Evolutionary conservation across 371 early-diverging fungal species (phyloP).

Genomic region (Rhizopus stolonifer): DNA sequence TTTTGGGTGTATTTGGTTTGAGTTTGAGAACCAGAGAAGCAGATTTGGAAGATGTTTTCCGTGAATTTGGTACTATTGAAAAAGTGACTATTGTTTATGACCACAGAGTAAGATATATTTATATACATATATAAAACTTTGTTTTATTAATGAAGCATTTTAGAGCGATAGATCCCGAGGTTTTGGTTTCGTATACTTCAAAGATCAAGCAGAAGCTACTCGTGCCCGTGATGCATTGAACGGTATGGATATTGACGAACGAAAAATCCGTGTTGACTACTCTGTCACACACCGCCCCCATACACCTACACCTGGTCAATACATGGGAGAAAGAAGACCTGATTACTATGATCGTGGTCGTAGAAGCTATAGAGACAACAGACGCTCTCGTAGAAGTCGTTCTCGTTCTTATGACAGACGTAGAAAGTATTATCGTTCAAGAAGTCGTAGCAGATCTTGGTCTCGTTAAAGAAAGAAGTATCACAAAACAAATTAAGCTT

Average conservation of each 20-base stretch:
- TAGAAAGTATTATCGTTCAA: constrained; percentile 35
- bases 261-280: constrained; percentile 79
- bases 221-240: constrained; percentile 72
- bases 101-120: constrained; percentile 45
- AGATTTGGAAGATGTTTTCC: constrained; percentile 71
- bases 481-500: background rate
- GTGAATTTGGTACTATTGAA: constrained; percentile 62
- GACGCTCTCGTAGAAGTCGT: constrained; percentile 26
- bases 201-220: constrained; percentile 71
- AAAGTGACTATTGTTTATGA: constrained; percentile 62
- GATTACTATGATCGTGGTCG: constrained; percentile 22
- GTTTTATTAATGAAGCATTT: background rate
- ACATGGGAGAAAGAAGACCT: constrained; percentile 58
- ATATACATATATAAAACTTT: background rate
- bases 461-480: constrained; percentile 25
- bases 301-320: constrained; percentile 69
- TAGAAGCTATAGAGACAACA: constrained; percentile 3
- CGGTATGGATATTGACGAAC: constrained; percentile 62
- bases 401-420: constrained; percentile 35
- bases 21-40: constrained; percentile 66
- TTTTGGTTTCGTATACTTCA: constrained; percentile 89
- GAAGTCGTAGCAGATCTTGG: constrained; percentile 45
- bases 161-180: constrained; percentile 59
- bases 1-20: constrained; percentile 82
- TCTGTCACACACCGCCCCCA: constrained; percentile 69